These are phyloP conservation scores for Trichoderma semiorbis DNA, from an alignment of 2,329 filamentous ascomycete species.

Conservation along the genomic window DNA sequence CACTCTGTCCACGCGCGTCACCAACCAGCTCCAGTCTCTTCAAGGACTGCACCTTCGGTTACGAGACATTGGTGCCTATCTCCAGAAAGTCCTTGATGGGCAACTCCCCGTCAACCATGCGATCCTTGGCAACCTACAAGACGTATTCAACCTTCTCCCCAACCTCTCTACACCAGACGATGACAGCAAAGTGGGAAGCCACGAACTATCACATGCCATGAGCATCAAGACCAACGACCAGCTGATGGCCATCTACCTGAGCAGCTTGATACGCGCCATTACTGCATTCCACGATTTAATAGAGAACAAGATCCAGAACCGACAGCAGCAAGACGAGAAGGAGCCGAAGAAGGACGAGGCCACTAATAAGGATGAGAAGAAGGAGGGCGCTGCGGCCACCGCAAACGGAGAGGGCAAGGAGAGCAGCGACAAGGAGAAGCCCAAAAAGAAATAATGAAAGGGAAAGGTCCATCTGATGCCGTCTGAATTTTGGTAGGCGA, in stretches of 20 bases:
- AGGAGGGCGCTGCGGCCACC: constrained; percentile 44
- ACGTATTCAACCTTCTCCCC: constrained; percentile 96
- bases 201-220: constrained; percentile 92
- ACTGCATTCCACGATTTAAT: constrained; percentile 99
- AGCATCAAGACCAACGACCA: constrained; percentile 99
- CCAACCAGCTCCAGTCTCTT: constrained; percentile 93
- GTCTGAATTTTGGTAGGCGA: background rate
- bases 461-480: background rate
- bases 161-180: constrained; percentile 84
- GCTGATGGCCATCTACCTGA: constrained; percentile 96
- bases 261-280: constrained; percentile 93
- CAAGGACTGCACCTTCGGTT: constrained; percentile 93
- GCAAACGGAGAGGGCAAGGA: constrained; percentile 50
- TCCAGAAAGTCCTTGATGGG: constrained; percentile 91
- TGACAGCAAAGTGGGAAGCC: constrained; percentile 63
- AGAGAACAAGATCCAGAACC: constrained; percentile 99
- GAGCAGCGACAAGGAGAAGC: constrained; percentile 52
- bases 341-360: constrained; percentile 75
- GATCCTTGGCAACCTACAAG: constrained; percentile 96
- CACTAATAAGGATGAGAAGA: constrained; percentile 58
- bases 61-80: constrained; percentile 90
- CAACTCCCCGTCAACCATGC: constrained; percentile 95
- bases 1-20: constrained; percentile 93
- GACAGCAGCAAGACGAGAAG: constrained; percentile 94
- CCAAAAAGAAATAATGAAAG: constrained; percentile 43